Conservation (phyloP, 2,329 filamentous ascomycete species). For the Sporothrix variecibatus region DNA sequence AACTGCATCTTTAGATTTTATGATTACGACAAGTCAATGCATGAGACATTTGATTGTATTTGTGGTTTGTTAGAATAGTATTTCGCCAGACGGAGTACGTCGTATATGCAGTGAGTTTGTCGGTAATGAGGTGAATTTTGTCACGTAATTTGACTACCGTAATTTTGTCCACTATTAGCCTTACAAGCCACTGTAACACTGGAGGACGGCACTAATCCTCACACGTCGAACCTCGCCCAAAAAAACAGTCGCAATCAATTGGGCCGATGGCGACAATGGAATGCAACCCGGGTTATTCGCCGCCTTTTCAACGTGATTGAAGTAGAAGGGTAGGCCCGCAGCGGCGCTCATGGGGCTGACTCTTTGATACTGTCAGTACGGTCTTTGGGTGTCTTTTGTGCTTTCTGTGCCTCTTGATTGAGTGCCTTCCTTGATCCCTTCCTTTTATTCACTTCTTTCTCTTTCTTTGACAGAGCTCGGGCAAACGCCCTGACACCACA, state of each 20-base stretch:
- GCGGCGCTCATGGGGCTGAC: not conserved
- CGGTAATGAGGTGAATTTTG: not conserved
- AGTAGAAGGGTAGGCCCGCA: not conserved
- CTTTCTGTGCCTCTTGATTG: not conserved
- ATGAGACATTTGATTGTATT: not conserved
- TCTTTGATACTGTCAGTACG: not conserved
- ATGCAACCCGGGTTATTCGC: not conserved
- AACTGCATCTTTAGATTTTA: not conserved
- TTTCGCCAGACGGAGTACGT: no score
- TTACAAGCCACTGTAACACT: not conserved
- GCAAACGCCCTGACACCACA: not conserved
- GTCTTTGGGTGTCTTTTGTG: not conserved
- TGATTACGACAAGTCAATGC: not conserved
- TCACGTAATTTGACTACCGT: not conserved
- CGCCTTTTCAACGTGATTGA: not conserved
- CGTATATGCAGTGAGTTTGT: not conserved
- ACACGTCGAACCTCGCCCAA: not conserved
- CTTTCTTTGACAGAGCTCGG: not conserved
- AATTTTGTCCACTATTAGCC: not conserved
- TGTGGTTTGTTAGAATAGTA: no score
- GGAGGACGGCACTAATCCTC: not conserved
- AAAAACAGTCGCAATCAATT: not conserved
- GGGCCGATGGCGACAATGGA: not conserved
- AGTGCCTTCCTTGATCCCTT: not conserved
- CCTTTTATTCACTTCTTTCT: not conserved